These are phyloP conservation scores for Solanum peruvianum DNA, from an alignment of 257 asterid genomes.

Conservation along the genomic window DNA sequence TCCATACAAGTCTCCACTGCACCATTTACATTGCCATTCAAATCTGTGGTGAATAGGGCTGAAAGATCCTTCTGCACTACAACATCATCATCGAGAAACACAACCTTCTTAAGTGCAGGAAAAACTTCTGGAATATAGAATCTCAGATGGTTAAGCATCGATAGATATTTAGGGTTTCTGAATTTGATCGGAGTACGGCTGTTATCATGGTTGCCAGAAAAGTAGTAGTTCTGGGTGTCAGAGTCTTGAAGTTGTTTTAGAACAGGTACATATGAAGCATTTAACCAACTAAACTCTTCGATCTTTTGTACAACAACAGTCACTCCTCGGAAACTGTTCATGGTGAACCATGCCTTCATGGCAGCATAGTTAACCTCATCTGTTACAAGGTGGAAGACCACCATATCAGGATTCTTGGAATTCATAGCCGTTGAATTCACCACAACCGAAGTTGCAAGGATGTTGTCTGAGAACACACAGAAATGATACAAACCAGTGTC, in stretches of 20 bases:
- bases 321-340: conserved; percentile 30
- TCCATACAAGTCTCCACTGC: conserved; percentile 48
- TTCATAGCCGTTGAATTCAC: conserved; percentile 32
- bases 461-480: conserved; percentile 39
- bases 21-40: conserved; percentile 41
- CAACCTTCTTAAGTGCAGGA: conserved; percentile 27
- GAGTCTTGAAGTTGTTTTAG: conserved; percentile 39
- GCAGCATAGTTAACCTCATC: conserved; percentile 41
- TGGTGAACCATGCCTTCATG: conserved; percentile 41
- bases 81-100: conserved; percentile 40
- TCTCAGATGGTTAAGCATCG: conserved; percentile 42
- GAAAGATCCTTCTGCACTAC: conserved; percentile 38
- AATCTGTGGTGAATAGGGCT: conserved; percentile 19
- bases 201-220: conserved; percentile 23
- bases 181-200: conserved; percentile 29
- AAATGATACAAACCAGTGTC: conserved; percentile 30
- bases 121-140: conserved; percentile 39
- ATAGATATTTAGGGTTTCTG: conserved; percentile 36
- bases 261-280: conserved; percentile 35
- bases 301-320: conserved; percentile 31
- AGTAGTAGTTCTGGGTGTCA: conserved; percentile 28
- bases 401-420: conserved; percentile 21
- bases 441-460: conserved; percentile 37
- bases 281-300: conserved; percentile 34
- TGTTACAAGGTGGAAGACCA: conserved; percentile 34